Percentiles rank a stretch among this genome's conserved stretches.
These are phyloP conservation scores for Excoecaria cochinchinensis DNA, from an alignment of 345 rosid genomes.

Conservation along the genomic window DNA sequence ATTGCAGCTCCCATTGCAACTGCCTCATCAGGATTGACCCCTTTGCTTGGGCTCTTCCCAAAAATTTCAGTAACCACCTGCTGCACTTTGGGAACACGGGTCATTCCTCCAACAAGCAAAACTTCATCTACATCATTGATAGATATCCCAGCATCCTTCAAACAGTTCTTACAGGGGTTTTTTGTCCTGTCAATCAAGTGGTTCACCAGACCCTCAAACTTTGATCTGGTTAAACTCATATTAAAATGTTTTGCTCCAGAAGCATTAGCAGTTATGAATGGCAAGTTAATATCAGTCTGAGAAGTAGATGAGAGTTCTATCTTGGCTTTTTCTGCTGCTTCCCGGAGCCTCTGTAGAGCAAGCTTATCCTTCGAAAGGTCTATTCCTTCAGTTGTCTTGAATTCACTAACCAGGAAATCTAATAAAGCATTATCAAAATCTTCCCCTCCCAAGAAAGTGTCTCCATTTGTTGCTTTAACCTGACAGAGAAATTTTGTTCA, in stretches of 20 bases:
- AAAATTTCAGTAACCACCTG: neutral
- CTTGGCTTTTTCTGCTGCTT: neutral
- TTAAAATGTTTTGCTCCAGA: too few relatives aligned
- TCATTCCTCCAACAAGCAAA: neutral
- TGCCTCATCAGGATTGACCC: constrained; percentile 4
- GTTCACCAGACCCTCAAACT: too few relatives aligned
- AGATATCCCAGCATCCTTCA: neutral
- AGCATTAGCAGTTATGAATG: too few relatives aligned
- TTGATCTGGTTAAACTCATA: too few relatives aligned
- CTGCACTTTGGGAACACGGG: neutral
- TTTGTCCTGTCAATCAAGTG: too few relatives aligned
- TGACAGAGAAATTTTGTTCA: too few relatives aligned
- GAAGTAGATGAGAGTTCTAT: neutral
- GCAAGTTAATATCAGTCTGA: neutral
- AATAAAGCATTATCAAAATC: neutral
- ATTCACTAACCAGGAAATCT: neutral
- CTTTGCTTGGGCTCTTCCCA: neutral
- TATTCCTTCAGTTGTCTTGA: neutral
- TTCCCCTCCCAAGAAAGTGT: neutral
- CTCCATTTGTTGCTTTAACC: neutral
- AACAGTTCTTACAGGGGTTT: neutral
- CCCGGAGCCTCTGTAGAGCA: neutral
- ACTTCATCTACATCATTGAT: neutral
- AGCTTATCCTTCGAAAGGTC: too few relatives aligned
- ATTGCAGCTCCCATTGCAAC: constrained; percentile 5